These are phyloP conservation scores for Aspergillus sp. DNA, from an alignment of 2,329 filamentous ascomycete genomes.

Conservation along the genomic window DNA sequence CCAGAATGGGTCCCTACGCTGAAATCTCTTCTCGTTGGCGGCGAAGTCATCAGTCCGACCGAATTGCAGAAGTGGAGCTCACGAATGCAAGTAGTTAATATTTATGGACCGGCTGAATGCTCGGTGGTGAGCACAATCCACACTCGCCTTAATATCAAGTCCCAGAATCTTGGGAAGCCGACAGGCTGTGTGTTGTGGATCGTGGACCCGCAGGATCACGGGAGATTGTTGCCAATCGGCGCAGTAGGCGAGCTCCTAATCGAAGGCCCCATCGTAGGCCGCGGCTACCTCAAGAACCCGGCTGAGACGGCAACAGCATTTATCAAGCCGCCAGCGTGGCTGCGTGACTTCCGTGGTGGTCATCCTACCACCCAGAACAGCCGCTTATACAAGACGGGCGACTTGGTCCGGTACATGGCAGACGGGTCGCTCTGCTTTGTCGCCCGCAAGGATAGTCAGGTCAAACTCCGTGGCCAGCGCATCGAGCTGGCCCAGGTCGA, in stretches of 20 bases:
- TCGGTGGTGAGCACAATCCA: constrained; percentile 1
- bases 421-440: constrained; percentile 37
- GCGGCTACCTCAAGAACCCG: constrained; percentile 35
- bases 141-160: background rate
- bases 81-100: background rate
- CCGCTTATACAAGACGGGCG: constrained; percentile 19
- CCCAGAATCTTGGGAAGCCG: constrained; percentile 8
- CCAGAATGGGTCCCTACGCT: too few relatives aligned
- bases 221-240: constrained; percentile 8
- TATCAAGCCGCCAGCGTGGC: constrained; percentile 17
- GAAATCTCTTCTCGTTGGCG: too few relatives aligned
- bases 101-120: constrained; percentile 12
- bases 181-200: constrained; percentile 21
- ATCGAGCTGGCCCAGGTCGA: constrained; percentile 55
- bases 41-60: too few relatives aligned
- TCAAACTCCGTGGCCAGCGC: constrained; percentile 54
- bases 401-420: constrained; percentile 17
- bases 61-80: too few relatives aligned
- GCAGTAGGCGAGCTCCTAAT: constrained; percentile 43
- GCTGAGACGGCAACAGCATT: constrained; percentile 28
- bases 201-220: constrained; percentile 20
- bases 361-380: too few relatives aligned
- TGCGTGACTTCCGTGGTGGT: constrained; percentile 19
- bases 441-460: constrained; percentile 46
- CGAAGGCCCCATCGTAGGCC: constrained; percentile 41